Evolutionary conservation across 1,284 basidiomycete genomes (phyloP).

Genomic region (Xanthoconium separans): DNA sequence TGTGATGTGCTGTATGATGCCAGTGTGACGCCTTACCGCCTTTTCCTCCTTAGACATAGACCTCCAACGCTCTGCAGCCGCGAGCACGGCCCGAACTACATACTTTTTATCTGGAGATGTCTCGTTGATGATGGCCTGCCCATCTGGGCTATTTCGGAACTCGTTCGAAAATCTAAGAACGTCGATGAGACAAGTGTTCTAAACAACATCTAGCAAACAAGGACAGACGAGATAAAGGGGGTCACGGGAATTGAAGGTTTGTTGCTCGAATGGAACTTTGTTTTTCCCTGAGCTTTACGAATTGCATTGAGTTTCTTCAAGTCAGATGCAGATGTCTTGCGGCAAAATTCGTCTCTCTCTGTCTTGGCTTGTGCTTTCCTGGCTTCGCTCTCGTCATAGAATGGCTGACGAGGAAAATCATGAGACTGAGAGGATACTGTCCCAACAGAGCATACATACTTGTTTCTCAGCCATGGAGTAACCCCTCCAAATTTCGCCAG

Average conservation of each 20-base stretch:
- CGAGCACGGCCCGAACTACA: background rate
- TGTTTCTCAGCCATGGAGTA: slow-evolving; percentile 30
- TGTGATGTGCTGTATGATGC: background rate
- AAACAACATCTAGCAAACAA: background rate
- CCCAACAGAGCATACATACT: slow-evolving; percentile 7
- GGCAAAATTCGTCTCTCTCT: slow-evolving; percentile 24
- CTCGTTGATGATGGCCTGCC: slow-evolving; percentile 12
- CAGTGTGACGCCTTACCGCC: slow-evolving; percentile 14
- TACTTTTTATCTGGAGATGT: slow-evolving; percentile 1
- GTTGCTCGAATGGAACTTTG: slow-evolving; percentile 6
- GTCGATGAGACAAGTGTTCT: background rate
- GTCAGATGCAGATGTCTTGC: slow-evolving; percentile 8
- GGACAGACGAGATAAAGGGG: slow-evolving; percentile 25
- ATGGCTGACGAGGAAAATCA: slow-evolving; percentile 17
- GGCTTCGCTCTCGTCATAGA: slow-evolving; percentile 26
- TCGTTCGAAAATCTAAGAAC: slow-evolving; percentile 23
- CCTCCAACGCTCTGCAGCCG: slow-evolving; percentile 28
- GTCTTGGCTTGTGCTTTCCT: slow-evolving; percentile 18
- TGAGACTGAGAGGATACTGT: background rate
- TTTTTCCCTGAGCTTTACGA: slow-evolving; percentile 26
- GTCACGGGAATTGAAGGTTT: background rate
- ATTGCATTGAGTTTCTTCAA: slow-evolving; percentile 26
- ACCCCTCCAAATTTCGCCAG: slow-evolving; percentile 21
- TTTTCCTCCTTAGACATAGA: slow-evolving; percentile 31
- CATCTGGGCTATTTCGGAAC: slow-evolving; percentile 26